A percentile compares a stretch with the other conserved stretches of the same genome.
Conservation (phyloP, 2,329 filamentous ascomycete species). For the Alternaria solani region DNA sequence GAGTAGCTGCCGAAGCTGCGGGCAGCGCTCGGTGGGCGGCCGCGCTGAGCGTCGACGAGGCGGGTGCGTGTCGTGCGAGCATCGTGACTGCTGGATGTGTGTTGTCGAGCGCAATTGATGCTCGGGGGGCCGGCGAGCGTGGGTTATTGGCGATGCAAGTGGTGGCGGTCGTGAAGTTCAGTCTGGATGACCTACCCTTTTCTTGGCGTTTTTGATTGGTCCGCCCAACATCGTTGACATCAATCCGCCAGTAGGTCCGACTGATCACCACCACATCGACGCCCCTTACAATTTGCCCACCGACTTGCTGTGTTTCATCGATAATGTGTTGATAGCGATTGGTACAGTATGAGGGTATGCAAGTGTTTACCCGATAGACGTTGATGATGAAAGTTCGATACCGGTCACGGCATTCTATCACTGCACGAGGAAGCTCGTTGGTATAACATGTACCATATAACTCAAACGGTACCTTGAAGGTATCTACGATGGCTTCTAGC, state of each 20-base stretch:
- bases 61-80: constrained; percentile 53
- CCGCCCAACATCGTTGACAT: constrained; percentile 31
- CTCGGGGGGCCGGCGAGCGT: constrained; percentile 38
- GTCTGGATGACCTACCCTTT: constrained; percentile 27
- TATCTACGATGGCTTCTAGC: neutral
- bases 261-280: neutral
- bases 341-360: neutral
- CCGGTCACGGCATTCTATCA: neutral
- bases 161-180: constrained; percentile 44
- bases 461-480: neutral
- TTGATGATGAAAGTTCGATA: neutral
- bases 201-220: constrained; percentile 31
- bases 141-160: constrained; percentile 35
- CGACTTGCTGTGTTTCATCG: neutral
- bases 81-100: constrained; percentile 44
- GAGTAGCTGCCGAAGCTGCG: constrained; percentile 48
- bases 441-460: neutral
- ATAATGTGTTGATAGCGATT: neutral
- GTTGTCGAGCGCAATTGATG: constrained; percentile 50
- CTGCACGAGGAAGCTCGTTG: neutral
- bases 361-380: neutral
- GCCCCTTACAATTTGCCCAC: neutral
- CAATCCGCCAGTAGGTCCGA: constrained; percentile 20
- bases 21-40: constrained; percentile 54
- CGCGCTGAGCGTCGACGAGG: constrained; percentile 50